Conservation (phyloP, 1,139 yeast species). For the Kodamaea ohmeri region DNA sequence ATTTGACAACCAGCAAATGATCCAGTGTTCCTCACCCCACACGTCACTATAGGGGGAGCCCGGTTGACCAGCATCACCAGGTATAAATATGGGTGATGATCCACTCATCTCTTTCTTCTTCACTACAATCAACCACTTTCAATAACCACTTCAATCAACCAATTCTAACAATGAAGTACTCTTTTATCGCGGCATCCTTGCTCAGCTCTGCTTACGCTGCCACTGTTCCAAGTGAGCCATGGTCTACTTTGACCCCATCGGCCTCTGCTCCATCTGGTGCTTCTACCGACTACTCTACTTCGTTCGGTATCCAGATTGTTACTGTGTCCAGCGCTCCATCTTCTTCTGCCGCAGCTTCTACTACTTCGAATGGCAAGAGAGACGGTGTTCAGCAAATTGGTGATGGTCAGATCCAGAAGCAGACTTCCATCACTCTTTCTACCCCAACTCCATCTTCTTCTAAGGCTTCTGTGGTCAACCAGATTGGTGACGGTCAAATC, state of each 20-base stretch:
- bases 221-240: constrained; percentile 66
- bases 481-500: constrained; percentile 40
- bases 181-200: constrained; percentile 29
- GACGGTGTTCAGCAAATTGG: constrained; percentile 28
- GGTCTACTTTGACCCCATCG: constrained; percentile 68
- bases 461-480: constrained; percentile 27
- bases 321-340: constrained; percentile 43
- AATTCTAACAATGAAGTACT: constrained; percentile 28
- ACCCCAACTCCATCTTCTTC: constrained; percentile 36
- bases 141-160: constrained; percentile 1
- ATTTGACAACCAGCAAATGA: constrained; percentile 1
- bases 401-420: constrained; percentile 33
- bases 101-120: constrained; percentile 3
- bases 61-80: no score
- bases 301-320: constrained; percentile 69
- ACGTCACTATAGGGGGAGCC: no score
- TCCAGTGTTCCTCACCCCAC: constrained; percentile 1
- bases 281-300: constrained; percentile 54
- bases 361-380: constrained; percentile 23
- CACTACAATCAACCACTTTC: not conserved
- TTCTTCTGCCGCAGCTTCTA: constrained; percentile 23
- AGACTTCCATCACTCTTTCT: constrained; percentile 31
- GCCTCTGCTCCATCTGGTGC: constrained; percentile 56
- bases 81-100: constrained; percentile 3
- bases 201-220: constrained; percentile 58